These are phyloP conservation scores for Azolla pinnata DNA, from an alignment of 75 land plant genomes.

Conservation along the genomic window DNA sequence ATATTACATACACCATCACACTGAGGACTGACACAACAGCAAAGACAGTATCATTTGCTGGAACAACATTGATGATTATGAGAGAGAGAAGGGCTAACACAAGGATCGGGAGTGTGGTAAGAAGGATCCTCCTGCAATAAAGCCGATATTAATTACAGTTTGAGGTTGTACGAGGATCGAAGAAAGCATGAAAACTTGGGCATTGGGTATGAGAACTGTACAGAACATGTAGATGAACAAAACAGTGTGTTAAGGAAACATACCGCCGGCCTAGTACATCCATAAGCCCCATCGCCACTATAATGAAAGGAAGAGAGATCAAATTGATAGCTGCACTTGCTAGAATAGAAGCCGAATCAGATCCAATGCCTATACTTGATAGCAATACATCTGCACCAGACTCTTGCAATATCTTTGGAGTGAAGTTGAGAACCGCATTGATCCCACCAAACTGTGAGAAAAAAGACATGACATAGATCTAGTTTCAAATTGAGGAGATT, in stretches of 20 bases:
- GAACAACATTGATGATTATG: slow-evolving; percentile 38
- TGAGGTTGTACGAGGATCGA: background rate
- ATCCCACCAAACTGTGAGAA: slow-evolving; percentile 82
- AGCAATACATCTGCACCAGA: slow-evolving; percentile 72
- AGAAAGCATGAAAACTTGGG: no score
- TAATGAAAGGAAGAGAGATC: slow-evolving; percentile 75
- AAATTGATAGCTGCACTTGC: slow-evolving; percentile 64
- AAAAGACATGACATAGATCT: background rate
- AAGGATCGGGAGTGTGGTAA: slow-evolving; percentile 63
- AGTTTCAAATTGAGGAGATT: no score
- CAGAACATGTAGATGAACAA: no score
- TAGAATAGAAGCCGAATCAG: slow-evolving; percentile 70
- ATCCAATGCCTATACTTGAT: slow-evolving; percentile 44
- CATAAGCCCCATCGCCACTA: slow-evolving; percentile 84
- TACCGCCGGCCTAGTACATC: slow-evolving; percentile 83
- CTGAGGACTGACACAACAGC: slow-evolving; percentile 56
- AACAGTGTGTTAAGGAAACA: no score
- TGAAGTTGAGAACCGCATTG: slow-evolving; percentile 88
- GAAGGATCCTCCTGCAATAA: slow-evolving; percentile 49
- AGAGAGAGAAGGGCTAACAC: slow-evolving; percentile 41
- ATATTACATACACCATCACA: slow-evolving; percentile 59
- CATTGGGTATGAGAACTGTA: no score
- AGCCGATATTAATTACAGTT: background rate
- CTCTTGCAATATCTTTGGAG: slow-evolving; percentile 86
- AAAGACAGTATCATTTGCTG: slow-evolving; percentile 31